Base-by-base conservation (phyloP, 2,329 filamentous ascomycete genomes). In the Sclerotinia spermophila region DNA sequence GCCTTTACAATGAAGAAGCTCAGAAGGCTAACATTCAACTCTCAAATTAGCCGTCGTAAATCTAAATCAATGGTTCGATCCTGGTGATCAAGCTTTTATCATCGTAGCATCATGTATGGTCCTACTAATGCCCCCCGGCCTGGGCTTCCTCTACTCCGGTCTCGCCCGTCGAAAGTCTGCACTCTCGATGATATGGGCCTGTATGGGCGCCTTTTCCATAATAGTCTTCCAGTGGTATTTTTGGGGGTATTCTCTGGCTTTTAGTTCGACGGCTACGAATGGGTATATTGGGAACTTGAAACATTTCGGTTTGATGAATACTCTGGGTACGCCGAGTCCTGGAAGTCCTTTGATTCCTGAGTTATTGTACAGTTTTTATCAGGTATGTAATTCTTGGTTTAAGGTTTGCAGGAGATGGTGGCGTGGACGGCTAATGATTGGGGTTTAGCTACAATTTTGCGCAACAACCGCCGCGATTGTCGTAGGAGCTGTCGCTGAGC, bases 211-310 rank as follows among this genome's bases (percentile, higher is more conserved):
- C 61, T 92, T 92, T 80, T 94, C 92, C 62, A 90, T 98, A 79
- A 86, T 97, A 80, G 91, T 92, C 70, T 97, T 99, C 84, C 96
- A 99, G 84, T 99, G 96, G 96, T 98, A 97, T 79, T 97, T 99
- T 82, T 98, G 96, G 95, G 96, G 96, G 51, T 99, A 97, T 82
- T 97, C 95, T 21, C 86, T 99, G 73, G 94, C 95, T 67, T 97
- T 98, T 82, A 96, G 92, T 78, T 85, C 87, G 58, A 89, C 89
- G 21, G 92, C 90, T 6, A 93, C 88, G 75, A 97, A 92, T 82
- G 91, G 92, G 68, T 98, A 92, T 83, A 98, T 99, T 79, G 96
- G 96, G 69, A 89, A 98, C 80, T 83, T 99, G 70, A 86, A 90
- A 76, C 92, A 96, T 81, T 97, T 98, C 77, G 96, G 94, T 73